Percentiles rank a stretch among this genome's conserved stretches.
Evolutionary conservation across 768 basidiomycete genomes (phyloP).

Genomic region (Auricularia sp.): DNA sequence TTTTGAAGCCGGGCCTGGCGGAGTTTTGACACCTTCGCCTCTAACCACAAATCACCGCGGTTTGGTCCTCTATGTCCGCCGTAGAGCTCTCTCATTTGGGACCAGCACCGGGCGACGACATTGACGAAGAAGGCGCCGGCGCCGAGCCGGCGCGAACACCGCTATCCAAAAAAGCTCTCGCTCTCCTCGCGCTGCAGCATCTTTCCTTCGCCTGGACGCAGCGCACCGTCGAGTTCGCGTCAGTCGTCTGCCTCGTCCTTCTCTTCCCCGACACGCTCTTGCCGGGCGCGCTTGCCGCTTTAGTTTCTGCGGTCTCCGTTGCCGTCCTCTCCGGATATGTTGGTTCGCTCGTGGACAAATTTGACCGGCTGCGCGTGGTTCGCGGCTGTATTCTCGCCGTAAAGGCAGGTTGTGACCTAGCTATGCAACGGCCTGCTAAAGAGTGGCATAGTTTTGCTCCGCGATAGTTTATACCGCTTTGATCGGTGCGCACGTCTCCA

Average conservation of each 20-base stretch:
- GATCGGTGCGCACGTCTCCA: conserved; percentile 20
- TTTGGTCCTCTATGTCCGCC: too few relatives aligned
- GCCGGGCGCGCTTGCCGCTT: conserved; percentile 39
- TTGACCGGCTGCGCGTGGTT: conserved; percentile 27
- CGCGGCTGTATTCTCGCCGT: conserved; percentile 29
- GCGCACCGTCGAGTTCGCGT: conserved; percentile 31
- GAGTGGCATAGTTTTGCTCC: background rate
- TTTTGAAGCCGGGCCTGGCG: too few relatives aligned
- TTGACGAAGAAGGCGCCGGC: too few relatives aligned
- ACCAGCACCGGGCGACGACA: too few relatives aligned
- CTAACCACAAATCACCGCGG: too few relatives aligned
- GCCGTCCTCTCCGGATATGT: conserved; percentile 32
- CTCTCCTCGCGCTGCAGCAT: background rate
- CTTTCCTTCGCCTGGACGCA: conserved; percentile 17
- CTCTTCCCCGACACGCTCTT: conserved; percentile 35
- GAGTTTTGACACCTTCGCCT: too few relatives aligned
- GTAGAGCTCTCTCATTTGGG: too few relatives aligned
- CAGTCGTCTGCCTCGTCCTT: conserved; percentile 32
- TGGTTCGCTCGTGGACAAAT: conserved; percentile 33
- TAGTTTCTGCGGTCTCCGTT: conserved; percentile 28
- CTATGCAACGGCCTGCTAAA: background rate
- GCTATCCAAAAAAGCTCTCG: background rate
- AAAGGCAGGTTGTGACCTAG: conserved; percentile 23
- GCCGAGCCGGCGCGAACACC: background rate
- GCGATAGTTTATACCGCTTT: background rate